Evolutionary conservation across 23 red algal species (phyloP), one percentile per base, ranked within the genome.

Genomic region (Gracilaria domingensis): DNA sequence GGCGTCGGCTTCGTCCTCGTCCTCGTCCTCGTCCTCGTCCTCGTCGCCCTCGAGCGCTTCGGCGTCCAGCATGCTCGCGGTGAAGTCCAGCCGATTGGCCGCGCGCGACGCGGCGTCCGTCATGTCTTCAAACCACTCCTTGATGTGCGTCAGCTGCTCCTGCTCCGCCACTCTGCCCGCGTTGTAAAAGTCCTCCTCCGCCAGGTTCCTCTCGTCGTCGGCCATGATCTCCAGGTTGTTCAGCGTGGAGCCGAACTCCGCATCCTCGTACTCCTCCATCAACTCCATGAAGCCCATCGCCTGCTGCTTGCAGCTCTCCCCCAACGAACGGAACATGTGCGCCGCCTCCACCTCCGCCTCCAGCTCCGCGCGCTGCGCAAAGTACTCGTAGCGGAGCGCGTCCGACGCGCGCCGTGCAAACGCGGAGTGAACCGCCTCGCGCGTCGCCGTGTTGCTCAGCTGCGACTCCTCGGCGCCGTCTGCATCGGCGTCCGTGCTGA

Each of bases 51-150:
- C 86, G 8, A 80, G 12, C 0, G 32, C 35, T n/a, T 80, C 73
- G 13, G 53, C 69, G n/a, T 90, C 86, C 86, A 90, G 32, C 24
- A 90, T 36, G 26, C 25, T 8, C 14, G 71, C 54, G 21, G 72
- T 67, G 18, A 66, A 90, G 18, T 90, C 73, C 51, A 90, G 49
- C 14, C 86, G 51, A 37, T 61, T 32, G 18, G 73, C 50, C 1
- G 75, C 86, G 34, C 86, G 48, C 37, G 21, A 4, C 28, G 24
- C n/a, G 11, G 86, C 86, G 34, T 39, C 75, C 9, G 37, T 53
- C 29, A 90, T n/a, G 76, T 90, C 86, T n/a, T 90, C 86, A 40
- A 90, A 80, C 86, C 86, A 90, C 75, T 90, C 86, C 48, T 80
- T 23, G 20, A 90, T 45, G 2, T 69, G 49, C 35, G 13, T 21